phyloP scores from a whole-genome alignment of 352 stramenopile species.

The Phytopythium aichiense region DNA sequence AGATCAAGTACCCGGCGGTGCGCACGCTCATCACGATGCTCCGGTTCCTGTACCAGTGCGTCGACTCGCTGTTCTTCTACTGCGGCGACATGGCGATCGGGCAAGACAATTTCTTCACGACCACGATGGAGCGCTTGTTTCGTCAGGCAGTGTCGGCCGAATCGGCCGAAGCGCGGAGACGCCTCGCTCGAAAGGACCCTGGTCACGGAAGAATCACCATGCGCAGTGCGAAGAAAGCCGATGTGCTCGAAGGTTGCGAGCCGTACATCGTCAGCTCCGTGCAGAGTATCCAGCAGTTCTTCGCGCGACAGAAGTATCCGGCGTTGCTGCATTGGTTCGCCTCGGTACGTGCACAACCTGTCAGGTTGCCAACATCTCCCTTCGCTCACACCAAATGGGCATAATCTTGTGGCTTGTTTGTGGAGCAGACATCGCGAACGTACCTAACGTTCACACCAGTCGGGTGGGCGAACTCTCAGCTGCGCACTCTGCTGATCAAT shows the following conservation, averaged over 20 bases:
- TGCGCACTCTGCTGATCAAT: constrained; percentile 73
- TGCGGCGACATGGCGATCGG: constrained; percentile 78
- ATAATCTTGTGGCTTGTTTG: neutral
- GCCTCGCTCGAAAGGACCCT: constrained; percentile 9
- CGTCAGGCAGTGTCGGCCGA: constrained; percentile 64
- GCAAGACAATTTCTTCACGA: constrained; percentile 68
- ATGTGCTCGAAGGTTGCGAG: constrained; percentile 33
- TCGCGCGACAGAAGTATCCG: constrained; percentile 78
- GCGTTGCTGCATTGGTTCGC: constrained; percentile 82
- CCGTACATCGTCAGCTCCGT: constrained; percentile 48
- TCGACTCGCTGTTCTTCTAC: constrained; percentile 70
- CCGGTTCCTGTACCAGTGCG: constrained; percentile 80
- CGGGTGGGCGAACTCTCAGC: constrained; percentile 52
- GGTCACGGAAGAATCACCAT: constrained; percentile 4
- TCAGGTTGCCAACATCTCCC: neutral
- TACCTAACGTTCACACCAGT: constrained; percentile 66
- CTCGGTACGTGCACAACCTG: constrained; percentile 31
- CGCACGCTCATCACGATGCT: constrained; percentile 46
- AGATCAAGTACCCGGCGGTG: constrained; percentile 22
- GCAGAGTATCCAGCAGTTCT: constrained; percentile 75
- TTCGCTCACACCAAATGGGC: neutral
- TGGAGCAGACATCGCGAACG: constrained; percentile 58
- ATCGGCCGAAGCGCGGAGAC: constrained; percentile 47
- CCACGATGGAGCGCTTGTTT: constrained; percentile 71
- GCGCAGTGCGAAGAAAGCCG: constrained; percentile 17